Evolutionary conservation across 2,329 filamentous ascomycete species (phyloP).

Genomic region (Colletotrichum sublineola): DNA sequence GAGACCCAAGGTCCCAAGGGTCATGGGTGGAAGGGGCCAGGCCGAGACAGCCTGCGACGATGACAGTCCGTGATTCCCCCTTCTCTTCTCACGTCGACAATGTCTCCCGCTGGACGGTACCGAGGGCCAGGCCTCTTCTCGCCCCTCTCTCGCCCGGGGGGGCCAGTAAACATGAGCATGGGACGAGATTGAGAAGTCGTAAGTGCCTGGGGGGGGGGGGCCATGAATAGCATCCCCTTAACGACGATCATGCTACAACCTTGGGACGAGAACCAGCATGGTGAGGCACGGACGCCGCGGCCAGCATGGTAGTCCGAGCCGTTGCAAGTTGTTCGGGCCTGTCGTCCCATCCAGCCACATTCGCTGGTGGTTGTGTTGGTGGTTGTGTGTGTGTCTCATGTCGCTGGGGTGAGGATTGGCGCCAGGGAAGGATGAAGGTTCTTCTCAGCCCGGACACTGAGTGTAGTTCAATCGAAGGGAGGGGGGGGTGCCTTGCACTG

Average conservation of each 20-base stretch:
- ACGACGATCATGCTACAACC: slow-evolving; percentile 39
- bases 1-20: background rate
- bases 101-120: background rate
- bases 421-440: slow-evolving; percentile 19
- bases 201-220: background rate
- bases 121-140: background rate
- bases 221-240: slow-evolving; percentile 29
- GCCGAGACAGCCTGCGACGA: slow-evolving; percentile 35
- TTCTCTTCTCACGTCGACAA: background rate
- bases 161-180: slow-evolving; percentile 20
- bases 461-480: background rate
- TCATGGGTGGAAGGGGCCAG: slow-evolving; percentile 8
- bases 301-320: slow-evolving; percentile 22
- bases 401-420: slow-evolving; percentile 24
- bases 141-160: background rate
- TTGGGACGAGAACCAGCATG: slow-evolving; percentile 11
- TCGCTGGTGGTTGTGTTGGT: slow-evolving; percentile 27
- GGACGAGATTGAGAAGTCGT: slow-evolving; percentile 4
- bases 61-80: slow-evolving; percentile 24
- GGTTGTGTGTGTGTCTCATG: slow-evolving; percentile 33
- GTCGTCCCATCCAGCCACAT: slow-evolving; percentile 31
- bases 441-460: slow-evolving; percentile 9
- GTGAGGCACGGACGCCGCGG: slow-evolving; percentile 13
- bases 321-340: slow-evolving; percentile 4
- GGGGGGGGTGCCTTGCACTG: slow-evolving; percentile 7